Base-by-base conservation (phyloP, 768 basidiomycete genomes). In the Trametes sanguinea region DNA sequence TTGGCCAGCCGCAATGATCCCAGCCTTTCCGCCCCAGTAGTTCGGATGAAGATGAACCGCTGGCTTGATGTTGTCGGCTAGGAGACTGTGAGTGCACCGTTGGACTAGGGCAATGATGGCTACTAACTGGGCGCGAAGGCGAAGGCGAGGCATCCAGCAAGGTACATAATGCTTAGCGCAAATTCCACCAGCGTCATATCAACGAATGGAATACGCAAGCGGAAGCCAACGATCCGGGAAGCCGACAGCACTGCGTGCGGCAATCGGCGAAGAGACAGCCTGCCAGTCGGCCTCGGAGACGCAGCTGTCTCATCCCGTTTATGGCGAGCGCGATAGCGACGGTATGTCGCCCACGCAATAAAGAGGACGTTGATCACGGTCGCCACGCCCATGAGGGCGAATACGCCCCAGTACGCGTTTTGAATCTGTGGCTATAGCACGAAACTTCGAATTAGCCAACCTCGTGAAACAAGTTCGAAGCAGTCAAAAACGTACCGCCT, bases 1-100 rank as follows among this genome's bases (percentile, higher is more conserved):
- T 65, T 85, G 80, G 30, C 71, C 73, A n/a, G 79, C 75, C 2
- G 78, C 79, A 22, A 81, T 65, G 59, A 76, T 75, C 3, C 77
- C 80, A 3, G 78, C 59, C 69, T 70, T 37, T 71, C 68, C 60
- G 66, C 44, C 73, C 71, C 69, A 48, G 60, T 57, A n/a, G 35
- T 61, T 60, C 14, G 57, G 65, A 3, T 55, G 46, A 6, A 70
- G 63, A 40, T 66, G 47, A 16, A 45, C 37, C 10, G 57, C 53
- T 53, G 48, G 40, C 8, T 22, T 29, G 7, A 43, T 43, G 35
- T n/a, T 35, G 33, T 65, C 52, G 54, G 58, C 22, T 52, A 22
- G 29, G 27, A 40, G 40, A 39, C n/a, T 37, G 35, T 37, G 6
- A 37, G 22, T 22, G 22, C 35, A 37, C 11, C 11, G 11, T 37